These are phyloP conservation scores for Cornus suecica DNA, from an alignment of 148 eudicot species.

Conservation along the genomic window DNA sequence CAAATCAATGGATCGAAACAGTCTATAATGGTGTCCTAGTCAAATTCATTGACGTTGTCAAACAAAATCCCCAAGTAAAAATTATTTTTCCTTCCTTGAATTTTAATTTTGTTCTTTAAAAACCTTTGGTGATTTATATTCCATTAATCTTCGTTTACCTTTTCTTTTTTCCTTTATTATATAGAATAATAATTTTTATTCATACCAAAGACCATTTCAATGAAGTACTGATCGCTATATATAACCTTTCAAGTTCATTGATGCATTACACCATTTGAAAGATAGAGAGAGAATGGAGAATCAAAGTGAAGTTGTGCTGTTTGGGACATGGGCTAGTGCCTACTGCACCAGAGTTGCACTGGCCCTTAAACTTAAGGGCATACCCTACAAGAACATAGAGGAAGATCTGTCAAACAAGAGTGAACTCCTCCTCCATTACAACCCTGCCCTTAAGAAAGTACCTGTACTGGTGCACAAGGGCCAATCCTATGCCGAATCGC, in stretches of 20 bases:
- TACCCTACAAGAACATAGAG: neutral
- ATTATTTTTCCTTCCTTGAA: too few relatives aligned
- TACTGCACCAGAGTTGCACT: slow-evolving; percentile 1
- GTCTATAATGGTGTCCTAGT: too few relatives aligned
- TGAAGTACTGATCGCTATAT: too few relatives aligned
- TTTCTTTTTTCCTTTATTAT: too few relatives aligned
- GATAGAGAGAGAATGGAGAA: slow-evolving; percentile 15
- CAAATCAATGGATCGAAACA: too few relatives aligned
- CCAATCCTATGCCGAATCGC: neutral
- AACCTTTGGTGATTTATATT: too few relatives aligned
- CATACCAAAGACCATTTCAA: too few relatives aligned
- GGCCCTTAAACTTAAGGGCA: slow-evolving; percentile 15
- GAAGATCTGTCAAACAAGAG: slow-evolving; percentile 8
- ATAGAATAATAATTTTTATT: too few relatives aligned
- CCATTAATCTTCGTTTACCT: too few relatives aligned
- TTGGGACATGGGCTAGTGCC: slow-evolving; percentile 5
- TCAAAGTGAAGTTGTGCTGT: neutral
- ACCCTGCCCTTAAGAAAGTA: slow-evolving; percentile 7
- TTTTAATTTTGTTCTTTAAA: too few relatives aligned
- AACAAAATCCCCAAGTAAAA: too few relatives aligned
- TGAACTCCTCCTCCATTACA: slow-evolving; percentile 1
- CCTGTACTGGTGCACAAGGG: slow-evolving; percentile 9
- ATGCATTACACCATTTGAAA: neutral
- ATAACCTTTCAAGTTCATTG: neutral
- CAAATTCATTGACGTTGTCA: too few relatives aligned